Conservation (phyloP, 192 early-diverging fungal genomes). For the Diversispora epigaea region DNA sequence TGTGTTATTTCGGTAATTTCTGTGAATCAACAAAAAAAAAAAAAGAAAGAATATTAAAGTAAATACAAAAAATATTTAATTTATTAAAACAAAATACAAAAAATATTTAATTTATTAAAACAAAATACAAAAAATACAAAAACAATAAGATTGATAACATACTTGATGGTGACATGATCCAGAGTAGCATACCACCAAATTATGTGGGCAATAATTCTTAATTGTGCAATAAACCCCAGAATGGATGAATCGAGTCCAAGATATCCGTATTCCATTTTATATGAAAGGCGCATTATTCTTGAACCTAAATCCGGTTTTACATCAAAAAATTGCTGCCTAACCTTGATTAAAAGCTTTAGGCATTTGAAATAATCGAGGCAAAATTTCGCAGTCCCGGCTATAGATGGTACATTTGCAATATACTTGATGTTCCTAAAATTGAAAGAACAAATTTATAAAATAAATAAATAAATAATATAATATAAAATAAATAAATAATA, state of each 20-base stretch:
- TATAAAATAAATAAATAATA: background rate
- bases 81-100: background rate
- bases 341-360: conserved; percentile 10
- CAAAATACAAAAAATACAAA: background rate
- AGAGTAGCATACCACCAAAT: conserved; percentile 15
- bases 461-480: background rate
- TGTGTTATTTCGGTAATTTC: too few relatives aligned
- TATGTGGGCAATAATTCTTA: conserved; percentile 16
- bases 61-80: background rate
- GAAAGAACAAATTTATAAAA: background rate
- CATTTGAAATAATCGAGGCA: conserved; percentile 53
- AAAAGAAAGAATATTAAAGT: background rate
- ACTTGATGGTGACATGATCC: background rate
- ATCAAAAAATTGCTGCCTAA: background rate
- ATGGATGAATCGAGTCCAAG: background rate
- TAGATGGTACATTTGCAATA: conserved; percentile 39
- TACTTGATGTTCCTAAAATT: conserved; percentile 45
- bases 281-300: conserved; percentile 1
- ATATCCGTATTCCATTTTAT: conserved; percentile 27
- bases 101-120: too few relatives aligned
- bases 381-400: conserved; percentile 50
- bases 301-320: background rate
- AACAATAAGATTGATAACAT: background rate
- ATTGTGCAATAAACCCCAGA: background rate
- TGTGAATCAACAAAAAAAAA: background rate